Evolutionary conservation across 73 alveolate species (phyloP).

Genomic region (Tetrahymena thermophila): DNA sequence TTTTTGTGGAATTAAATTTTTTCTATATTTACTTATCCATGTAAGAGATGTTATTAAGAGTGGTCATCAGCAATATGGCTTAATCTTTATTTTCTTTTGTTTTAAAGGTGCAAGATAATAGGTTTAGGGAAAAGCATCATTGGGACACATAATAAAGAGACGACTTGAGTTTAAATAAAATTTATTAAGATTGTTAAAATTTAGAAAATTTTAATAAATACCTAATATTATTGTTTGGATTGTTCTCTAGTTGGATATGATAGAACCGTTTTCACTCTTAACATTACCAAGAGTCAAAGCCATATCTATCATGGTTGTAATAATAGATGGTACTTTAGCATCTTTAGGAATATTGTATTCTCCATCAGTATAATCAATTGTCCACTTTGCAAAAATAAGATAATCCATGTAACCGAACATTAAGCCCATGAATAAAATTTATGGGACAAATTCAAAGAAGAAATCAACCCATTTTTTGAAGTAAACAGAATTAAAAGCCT

Average conservation of each 20-base stretch:
- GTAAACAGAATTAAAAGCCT: slow-evolving; percentile 65
- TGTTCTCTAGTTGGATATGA: slow-evolving; percentile 55
- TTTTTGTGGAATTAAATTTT: background rate
- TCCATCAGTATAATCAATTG: slow-evolving; percentile 42
- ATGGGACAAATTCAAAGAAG: slow-evolving; percentile 73
- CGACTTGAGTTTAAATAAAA: background rate
- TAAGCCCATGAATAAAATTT: slow-evolving; percentile 54
- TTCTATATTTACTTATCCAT: background rate
- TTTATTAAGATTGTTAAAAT: background rate
- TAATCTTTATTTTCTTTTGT: background rate
- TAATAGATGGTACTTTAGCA: slow-evolving; percentile 75
- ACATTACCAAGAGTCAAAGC: slow-evolving; percentile 65
- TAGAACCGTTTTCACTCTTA: slow-evolving; percentile 45
- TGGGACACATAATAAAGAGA: slow-evolving; percentile 65
- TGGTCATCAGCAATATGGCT: background rate
- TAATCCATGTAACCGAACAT: slow-evolving; percentile 89
- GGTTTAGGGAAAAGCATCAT: slow-evolving; percentile 88
- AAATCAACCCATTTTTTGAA: slow-evolving; percentile 52
- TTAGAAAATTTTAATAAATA: background rate
- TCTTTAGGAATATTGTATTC: slow-evolving; percentile 17
- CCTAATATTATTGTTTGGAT: slow-evolving; percentile 41
- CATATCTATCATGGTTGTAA: slow-evolving; percentile 90
- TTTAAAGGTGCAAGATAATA: slow-evolving; percentile 43
- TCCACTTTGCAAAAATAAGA: slow-evolving; percentile 80
- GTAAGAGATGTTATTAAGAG: background rate